Evolutionary conservation across 2,329 filamentous ascomycete genomes (phyloP).

Genomic region (Fusarium sublunatum): DNA sequence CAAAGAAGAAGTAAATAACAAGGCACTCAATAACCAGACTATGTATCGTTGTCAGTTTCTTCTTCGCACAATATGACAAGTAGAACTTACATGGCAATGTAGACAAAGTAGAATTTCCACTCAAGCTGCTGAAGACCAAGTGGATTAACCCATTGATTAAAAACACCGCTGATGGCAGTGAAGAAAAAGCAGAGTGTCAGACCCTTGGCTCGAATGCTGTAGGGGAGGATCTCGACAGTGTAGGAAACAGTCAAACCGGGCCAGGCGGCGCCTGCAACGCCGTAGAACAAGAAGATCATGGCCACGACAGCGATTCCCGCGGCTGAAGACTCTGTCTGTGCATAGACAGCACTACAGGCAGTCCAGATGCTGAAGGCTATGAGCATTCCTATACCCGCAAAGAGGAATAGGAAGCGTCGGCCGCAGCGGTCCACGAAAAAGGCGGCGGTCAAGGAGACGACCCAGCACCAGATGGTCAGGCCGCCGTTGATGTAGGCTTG

Average conservation of each 20-base stretch:
- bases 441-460: conserved; percentile 38
- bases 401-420: conserved; percentile 38
- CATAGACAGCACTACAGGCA: conserved; percentile 41
- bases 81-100: conserved; percentile 41
- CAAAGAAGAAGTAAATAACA: conserved; percentile 44
- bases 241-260: conserved; percentile 42
- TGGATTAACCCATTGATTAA: conserved; percentile 44
- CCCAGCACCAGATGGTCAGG: conserved; percentile 43
- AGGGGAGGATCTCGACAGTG: conserved; percentile 41
- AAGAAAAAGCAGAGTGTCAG: conserved; percentile 43
- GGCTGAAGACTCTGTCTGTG: conserved; percentile 31
- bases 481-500: conserved; percentile 44
- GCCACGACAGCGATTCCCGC: conserved; percentile 41
- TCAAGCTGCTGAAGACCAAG: conserved; percentile 38
- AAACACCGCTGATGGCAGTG: conserved; percentile 39
- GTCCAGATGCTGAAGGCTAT: conserved; percentile 42
- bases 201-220: conserved; percentile 43
- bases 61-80: accelerated
- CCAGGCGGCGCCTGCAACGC: conserved; percentile 41
- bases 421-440: conserved; percentile 44
- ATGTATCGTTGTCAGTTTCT: accelerated
- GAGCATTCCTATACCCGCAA: conserved; percentile 41
- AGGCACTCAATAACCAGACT: conserved; percentile 41
- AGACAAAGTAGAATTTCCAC: conserved; percentile 44
- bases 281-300: conserved; percentile 46